A percentile compares a stretch with the other conserved stretches of the same genome.
Conservation (phyloP, 169 alveolate species). For the Amoebophrya sp. region DNA sequence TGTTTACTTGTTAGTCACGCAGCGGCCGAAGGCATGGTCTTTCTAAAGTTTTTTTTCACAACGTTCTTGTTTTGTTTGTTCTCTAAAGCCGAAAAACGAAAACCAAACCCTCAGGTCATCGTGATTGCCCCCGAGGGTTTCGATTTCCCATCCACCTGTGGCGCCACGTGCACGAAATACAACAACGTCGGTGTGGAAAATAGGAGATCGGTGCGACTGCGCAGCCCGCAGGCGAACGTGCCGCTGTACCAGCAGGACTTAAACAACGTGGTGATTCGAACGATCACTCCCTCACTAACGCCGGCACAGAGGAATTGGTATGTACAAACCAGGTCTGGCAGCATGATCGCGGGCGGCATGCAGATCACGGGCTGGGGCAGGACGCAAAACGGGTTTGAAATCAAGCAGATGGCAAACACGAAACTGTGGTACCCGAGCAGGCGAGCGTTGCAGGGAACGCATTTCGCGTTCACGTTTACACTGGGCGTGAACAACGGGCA, state of each 20-base stretch:
- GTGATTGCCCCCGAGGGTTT: slow-evolving; percentile 29
- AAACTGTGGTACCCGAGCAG: slow-evolving; percentile 22
- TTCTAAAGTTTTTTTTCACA: too few relatives aligned
- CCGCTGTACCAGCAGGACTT: background rate
- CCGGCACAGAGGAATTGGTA: background rate
- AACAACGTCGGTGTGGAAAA: background rate
- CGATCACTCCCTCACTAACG: background rate
- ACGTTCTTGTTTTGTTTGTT: too few relatives aligned
- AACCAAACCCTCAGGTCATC: background rate
- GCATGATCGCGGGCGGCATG: background rate
- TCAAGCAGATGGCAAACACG: slow-evolving; percentile 26
- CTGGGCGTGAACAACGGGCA: background rate
- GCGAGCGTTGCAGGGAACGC: background rate
- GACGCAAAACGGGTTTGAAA: slow-evolving; percentile 6
- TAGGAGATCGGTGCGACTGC: background rate
- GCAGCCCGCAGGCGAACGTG: background rate
- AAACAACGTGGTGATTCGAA: background rate
- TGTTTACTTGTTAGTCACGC: too few relatives aligned
- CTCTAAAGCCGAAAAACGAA: too few relatives aligned
- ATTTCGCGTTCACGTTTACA: slow-evolving; percentile 2
- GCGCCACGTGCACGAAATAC: slow-evolving; percentile 20
- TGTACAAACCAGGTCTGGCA: background rate
- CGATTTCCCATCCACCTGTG: slow-evolving; percentile 17
- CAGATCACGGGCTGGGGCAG: slow-evolving; percentile 20
- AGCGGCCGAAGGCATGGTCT: too few relatives aligned